These are phyloP conservation scores for Teratosphaeria destructans DNA, from an alignment of 2,329 filamentous ascomycete genomes.

Conservation along the genomic window DNA sequence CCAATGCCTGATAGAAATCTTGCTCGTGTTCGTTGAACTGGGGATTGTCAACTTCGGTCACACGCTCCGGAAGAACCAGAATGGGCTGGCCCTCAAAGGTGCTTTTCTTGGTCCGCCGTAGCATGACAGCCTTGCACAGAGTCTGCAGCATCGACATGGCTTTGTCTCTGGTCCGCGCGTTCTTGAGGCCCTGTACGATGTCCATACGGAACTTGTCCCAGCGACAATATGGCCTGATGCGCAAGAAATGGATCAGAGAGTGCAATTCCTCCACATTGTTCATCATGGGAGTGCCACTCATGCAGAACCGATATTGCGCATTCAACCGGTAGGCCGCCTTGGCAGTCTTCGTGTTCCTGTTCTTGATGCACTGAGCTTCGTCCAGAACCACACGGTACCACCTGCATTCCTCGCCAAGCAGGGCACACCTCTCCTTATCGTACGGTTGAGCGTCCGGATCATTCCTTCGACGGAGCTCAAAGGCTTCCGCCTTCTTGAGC, in stretches of 20 bases:
- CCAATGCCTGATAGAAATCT: constrained; percentile 55
- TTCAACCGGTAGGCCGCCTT: constrained; percentile 50
- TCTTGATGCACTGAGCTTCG: constrained; percentile 75
- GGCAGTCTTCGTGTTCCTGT: constrained; percentile 52
- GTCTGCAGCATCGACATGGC: constrained; percentile 65
- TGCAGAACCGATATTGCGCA: constrained; percentile 57
- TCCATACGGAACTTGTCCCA: constrained; percentile 52
- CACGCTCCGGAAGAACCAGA: constrained; percentile 54
- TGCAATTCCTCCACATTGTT: constrained; percentile 70
- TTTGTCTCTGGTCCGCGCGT: constrained; percentile 18
- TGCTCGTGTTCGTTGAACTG: constrained; percentile 57
- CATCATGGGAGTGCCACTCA: constrained; percentile 83
- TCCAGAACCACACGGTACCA: constrained; percentile 64
- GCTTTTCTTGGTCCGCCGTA: constrained; percentile 73
- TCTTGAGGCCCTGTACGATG: constrained; percentile 45
- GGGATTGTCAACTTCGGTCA: constrained; percentile 50
- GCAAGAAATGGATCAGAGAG: constrained; percentile 66
- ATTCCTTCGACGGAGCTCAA: constrained; percentile 40
- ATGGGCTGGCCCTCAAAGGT: constrained; percentile 71
- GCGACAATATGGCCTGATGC: constrained; percentile 63
- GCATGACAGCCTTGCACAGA: constrained; percentile 67
- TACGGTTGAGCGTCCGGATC: constrained; percentile 29
- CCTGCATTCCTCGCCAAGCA: constrained; percentile 43
- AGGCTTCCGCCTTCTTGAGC: constrained; percentile 48
- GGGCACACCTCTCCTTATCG: constrained; percentile 22